These are phyloP conservation scores for Penicillium sp. DNA, from an alignment of 2,329 filamentous ascomycete species.

Conservation along the genomic window DNA sequence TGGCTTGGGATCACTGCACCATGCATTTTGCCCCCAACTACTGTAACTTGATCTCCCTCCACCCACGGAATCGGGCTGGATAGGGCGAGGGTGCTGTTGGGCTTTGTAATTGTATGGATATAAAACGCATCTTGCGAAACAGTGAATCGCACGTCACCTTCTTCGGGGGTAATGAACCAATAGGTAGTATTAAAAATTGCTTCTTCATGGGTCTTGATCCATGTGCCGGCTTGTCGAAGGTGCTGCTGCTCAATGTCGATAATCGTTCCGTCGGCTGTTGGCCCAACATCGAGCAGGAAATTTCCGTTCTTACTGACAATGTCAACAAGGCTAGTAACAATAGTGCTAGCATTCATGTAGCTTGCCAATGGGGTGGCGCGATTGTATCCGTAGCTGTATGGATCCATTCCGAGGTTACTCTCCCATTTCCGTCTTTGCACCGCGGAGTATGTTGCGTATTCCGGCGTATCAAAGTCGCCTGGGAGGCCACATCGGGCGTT, in stretches of 20 bases:
- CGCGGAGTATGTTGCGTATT: slow-evolving; percentile 54
- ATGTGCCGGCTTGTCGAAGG: slow-evolving; percentile 53
- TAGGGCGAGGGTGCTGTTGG: slow-evolving; percentile 43
- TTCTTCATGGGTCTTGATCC: slow-evolving; percentile 57
- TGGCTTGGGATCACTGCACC: slow-evolving; percentile 32
- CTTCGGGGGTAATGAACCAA: slow-evolving; percentile 51
- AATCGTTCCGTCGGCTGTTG: slow-evolving; percentile 57
- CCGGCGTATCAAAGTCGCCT: slow-evolving; percentile 62
- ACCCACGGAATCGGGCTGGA: slow-evolving; percentile 50
- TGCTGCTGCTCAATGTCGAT: slow-evolving; percentile 50
- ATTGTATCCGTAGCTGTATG: slow-evolving; percentile 62
- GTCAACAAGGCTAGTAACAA: slow-evolving; percentile 53
- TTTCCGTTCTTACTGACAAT: slow-evolving; percentile 60
- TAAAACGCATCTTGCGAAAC: slow-evolving; percentile 57
- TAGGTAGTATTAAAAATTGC: slow-evolving; percentile 61
- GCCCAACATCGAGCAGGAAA: slow-evolving; percentile 58
- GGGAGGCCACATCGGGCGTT: slow-evolving; percentile 60
- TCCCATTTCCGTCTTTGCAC: slow-evolving; percentile 61
- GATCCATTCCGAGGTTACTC: slow-evolving; percentile 61
- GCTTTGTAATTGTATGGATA: slow-evolving; percentile 48
- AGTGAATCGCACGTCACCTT: slow-evolving; percentile 53
- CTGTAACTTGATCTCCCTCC: slow-evolving; percentile 48
- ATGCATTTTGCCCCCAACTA: slow-evolving; percentile 41
- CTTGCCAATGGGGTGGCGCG: slow-evolving; percentile 50
- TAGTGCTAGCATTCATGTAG: slow-evolving; percentile 55